Percentiles rank a stretch among this genome's conserved stretches.
Conservation (phyloP, 1,284 basidiomycete species). For the Phaffia rhodozyma region DNA sequence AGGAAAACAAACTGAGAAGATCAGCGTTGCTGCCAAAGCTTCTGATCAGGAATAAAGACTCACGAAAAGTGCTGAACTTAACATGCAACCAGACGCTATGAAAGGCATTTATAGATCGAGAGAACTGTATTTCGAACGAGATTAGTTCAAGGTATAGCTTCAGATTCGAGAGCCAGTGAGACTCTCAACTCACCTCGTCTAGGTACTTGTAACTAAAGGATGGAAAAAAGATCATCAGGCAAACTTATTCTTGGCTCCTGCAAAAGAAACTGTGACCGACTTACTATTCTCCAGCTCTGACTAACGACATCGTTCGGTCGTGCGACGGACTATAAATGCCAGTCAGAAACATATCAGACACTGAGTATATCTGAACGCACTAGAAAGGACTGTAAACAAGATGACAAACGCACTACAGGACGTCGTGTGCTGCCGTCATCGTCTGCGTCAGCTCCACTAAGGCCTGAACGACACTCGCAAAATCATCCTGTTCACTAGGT, state of each 20-base stretch:
- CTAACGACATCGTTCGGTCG: conserved; percentile 29
- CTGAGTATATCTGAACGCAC: no score
- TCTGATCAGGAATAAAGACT: not conserved
- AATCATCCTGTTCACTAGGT: conserved; percentile 27
- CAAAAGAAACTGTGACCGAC: no score
- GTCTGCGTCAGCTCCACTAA: conserved; percentile 34
- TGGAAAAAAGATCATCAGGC: not conserved
- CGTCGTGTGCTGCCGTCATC: conserved; percentile 25
- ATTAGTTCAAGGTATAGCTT: not conserved
- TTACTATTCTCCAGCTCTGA: conserved; percentile 23
- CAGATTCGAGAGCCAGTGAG: not conserved
- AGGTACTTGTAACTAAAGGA: conserved; percentile 28
- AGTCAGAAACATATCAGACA: no score
- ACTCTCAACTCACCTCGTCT: conserved; percentile 26
- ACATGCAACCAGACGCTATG: conserved; percentile 21
- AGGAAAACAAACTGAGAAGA: not conserved
- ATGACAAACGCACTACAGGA: not conserved
- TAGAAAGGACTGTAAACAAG: not conserved
- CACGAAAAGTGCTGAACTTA: conserved; percentile 6
- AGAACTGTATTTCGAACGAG: conserved; percentile 20
- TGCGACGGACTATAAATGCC: not conserved
- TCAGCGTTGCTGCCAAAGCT: not conserved
- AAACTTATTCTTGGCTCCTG: not conserved
- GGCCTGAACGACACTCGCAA: conserved; percentile 31
- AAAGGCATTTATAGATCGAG: conserved; percentile 33